Conservation (phyloP, 805 yeast genomes). For the Monosporozyma yasuniensis region DNA sequence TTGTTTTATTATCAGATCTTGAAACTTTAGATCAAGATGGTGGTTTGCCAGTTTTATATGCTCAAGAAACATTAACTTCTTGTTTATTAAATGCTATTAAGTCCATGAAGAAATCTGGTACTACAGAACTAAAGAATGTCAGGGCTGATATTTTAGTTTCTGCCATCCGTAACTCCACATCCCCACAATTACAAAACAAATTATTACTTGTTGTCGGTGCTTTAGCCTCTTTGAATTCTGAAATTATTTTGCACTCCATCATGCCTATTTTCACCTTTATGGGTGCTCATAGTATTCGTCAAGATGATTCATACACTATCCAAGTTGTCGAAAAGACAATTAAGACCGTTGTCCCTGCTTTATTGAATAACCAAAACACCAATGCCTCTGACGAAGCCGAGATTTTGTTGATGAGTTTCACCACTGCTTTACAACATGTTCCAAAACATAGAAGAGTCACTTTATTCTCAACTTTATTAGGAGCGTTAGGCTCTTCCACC, state of each 20-base stretch:
- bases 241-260: constrained; percentile 83
- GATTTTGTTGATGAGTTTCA: constrained; percentile 77
- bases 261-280: constrained; percentile 99
- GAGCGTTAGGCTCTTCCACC: constrained; percentile 58
- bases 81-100: constrained; percentile 69
- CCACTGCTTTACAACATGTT: constrained; percentile 90
- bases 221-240: constrained; percentile 82
- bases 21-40: constrained; percentile 87
- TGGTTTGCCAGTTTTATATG: constrained; percentile 79
- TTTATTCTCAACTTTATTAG: constrained; percentile 67
- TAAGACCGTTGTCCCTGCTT: constrained; percentile 81
- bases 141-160: constrained; percentile 88
- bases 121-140: constrained; percentile 53
- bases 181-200: constrained; percentile 93
- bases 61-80: constrained; percentile 83
- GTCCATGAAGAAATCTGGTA: constrained; percentile 36
- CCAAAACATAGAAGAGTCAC: constrained; percentile 93
- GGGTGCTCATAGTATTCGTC: constrained; percentile 96
- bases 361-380: constrained; percentile 40
- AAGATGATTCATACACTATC: constrained; percentile 91
- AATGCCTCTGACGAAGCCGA: constrained; percentile 60
- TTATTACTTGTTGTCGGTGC: constrained; percentile 77
- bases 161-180: constrained; percentile 77
- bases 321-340: constrained; percentile 91
- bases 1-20: constrained; percentile 59